Conservation (phyloP, 192 early-diverging fungal species). For the Coemansia sp. region DNA sequence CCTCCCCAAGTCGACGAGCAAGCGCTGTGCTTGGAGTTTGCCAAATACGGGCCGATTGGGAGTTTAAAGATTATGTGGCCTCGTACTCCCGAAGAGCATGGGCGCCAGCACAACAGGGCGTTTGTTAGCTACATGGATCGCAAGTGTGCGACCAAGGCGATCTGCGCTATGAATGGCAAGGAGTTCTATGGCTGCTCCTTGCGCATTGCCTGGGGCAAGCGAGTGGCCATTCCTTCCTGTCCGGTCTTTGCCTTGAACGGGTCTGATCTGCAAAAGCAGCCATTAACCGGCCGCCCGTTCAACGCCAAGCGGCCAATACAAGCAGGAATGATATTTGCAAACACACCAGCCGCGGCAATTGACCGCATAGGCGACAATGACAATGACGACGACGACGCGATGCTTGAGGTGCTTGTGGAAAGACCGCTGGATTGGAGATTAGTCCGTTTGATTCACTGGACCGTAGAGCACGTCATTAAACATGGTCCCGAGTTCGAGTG, state of each 20-base stretch:
- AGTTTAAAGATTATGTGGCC: constrained; percentile 98
- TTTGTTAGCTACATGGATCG: constrained; percentile 93
- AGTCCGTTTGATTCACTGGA: constrained; percentile 77
- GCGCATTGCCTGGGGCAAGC: constrained; percentile 83
- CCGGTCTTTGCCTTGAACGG: constrained; percentile 64
- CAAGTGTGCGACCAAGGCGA: constrained; percentile 66
- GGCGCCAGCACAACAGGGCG: constrained; percentile 76
- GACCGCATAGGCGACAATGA: constrained; percentile 7
- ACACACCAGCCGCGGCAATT: not conserved
- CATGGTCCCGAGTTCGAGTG: constrained; percentile 79
- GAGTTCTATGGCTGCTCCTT: constrained; percentile 34
- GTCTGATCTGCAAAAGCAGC: not conserved
- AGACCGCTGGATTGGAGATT: constrained; percentile 62
- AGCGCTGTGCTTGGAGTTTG: constrained; percentile 75
- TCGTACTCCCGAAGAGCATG: constrained; percentile 79
- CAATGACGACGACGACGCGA: constrained; percentile 14
- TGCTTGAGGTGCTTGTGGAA: constrained; percentile 66
- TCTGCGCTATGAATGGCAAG: constrained; percentile 74
- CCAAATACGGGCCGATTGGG: constrained; percentile 78
- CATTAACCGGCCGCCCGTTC: constrained; percentile 34
- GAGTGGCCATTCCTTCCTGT: constrained; percentile 69
- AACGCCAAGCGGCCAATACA: constrained; percentile 24
- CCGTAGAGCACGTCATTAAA: constrained; percentile 75
- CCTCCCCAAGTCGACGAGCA: constrained; percentile 75
- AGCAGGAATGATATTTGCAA: not conserved